Conservation (phyloP, 129 eudicot species). For the Heracleum sosnowskyi region DNA sequence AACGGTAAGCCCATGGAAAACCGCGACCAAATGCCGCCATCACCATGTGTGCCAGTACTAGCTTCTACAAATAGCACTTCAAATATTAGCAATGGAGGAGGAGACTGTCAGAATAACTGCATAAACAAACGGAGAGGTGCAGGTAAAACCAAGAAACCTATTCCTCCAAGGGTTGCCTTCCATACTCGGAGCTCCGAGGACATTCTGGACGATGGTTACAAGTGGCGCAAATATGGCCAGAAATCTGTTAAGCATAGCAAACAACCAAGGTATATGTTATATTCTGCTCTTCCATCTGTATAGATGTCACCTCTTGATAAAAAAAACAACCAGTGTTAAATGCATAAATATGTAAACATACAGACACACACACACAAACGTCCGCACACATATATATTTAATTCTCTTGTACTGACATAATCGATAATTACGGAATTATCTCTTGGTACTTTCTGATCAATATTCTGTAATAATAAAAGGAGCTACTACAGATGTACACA, state of each 20-base stretch:
- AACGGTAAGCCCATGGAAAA: constrained; percentile 19
- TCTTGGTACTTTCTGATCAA: constrained; percentile 1
- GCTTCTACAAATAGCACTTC: constrained; percentile 6
- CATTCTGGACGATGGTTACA: constrained; percentile 93
- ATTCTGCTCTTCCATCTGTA: not conserved
- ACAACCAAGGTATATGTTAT: constrained; percentile 61
- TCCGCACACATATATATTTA: not conserved
- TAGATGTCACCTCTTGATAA: not conserved
- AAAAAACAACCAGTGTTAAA: not conserved
- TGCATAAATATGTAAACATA: not conserved
- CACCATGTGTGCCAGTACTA: constrained; percentile 12
- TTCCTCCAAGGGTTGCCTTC: constrained; percentile 90
- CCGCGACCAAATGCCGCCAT: not conserved
- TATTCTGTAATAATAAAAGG: constrained; percentile 36
- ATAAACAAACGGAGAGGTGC: constrained; percentile 29
- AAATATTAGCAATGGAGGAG: constrained; percentile 10
- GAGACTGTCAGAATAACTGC: not conserved
- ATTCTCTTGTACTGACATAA: not conserved
- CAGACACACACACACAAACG: not conserved
- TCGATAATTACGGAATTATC: not conserved
- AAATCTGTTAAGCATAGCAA: constrained; percentile 79
- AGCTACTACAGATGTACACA: constrained; percentile 96
- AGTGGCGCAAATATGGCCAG: constrained; percentile 97
- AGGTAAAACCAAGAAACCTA: constrained; percentile 49
- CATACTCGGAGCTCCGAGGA: constrained; percentile 87